Evolutionary conservation across 352 stramenopile genomes (phyloP), one percentile per base, ranked within the genome.

Genomic region (Pythium brassicae): DNA sequence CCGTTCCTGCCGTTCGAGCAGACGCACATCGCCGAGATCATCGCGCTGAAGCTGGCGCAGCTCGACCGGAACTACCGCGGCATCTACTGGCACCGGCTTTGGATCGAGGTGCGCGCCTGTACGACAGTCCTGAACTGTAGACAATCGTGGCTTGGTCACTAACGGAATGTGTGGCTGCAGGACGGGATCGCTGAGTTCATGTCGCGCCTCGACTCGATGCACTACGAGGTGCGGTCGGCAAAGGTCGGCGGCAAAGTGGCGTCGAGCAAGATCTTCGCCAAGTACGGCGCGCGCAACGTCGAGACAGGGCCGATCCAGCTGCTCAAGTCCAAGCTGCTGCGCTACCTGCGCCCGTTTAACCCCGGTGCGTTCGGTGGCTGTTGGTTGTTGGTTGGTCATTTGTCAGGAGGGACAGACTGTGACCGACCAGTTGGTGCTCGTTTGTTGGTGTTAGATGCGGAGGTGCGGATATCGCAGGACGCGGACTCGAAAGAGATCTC

Each of bases 1-100:
- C 87, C 87, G n/a, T 96, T 94, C 62, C 64, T 96, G 37, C 87
- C 87, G 34, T 93, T 96, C 44, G 86, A 95, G 59, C 84, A 88
- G 34, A 58, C 64, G 20, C 76, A 94, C 44, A 92, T 95, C 39
- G 67, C 78, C 1, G 68, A 89, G 43, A 83, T 96, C 50, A 88
- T 96, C 51, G 63, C 82, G 19, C 59, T 93, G 2, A 96, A 96
- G 64, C 68, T 96, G 27, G 52, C 60, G 27, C 72, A 92, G 34
- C 50, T 96, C 32, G 82, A 88, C 40, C 53, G 70, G 55, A 83
- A 92, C 39, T 89, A 94, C 49, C 70, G 79, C 20, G 73, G 75
- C 50, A 75, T 83, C 40, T 90, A 90, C 53, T 95, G 85, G 85
- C 72, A 87, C 46, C 66, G 70, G 2, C 59, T 95, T 25, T 89